Evolutionary conservation across 108 stramenopile genomes (phyloP).

Genomic region (Craspedostauros australis): DNA sequence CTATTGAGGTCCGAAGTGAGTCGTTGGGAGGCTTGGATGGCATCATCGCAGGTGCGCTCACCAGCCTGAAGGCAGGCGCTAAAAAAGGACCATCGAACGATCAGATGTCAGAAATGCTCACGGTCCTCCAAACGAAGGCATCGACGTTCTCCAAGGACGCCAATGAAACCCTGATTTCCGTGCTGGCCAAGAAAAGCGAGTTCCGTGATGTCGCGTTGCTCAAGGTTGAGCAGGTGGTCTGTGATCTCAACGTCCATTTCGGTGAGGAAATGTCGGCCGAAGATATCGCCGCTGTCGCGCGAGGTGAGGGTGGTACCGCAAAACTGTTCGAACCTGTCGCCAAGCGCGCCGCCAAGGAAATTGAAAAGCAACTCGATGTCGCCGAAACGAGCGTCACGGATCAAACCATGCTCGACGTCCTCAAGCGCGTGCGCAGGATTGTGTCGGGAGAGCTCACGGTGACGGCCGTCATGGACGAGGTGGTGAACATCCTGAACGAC

Average conservation of each 20-base stretch:
- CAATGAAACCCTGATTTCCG: constrained; percentile 81
- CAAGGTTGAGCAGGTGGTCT: constrained; percentile 65
- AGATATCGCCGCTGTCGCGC: constrained; percentile 69
- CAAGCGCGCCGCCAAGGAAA: constrained; percentile 71
- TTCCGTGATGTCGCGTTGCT: constrained; percentile 74
- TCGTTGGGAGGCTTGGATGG: constrained; percentile 84
- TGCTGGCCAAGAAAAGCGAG: constrained; percentile 50
- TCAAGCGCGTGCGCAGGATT: constrained; percentile 69
- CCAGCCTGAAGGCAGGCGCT: constrained; percentile 20
- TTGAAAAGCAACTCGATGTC: constrained; percentile 71
- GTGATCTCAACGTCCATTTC: constrained; percentile 62
- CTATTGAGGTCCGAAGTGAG: constrained; percentile 80
- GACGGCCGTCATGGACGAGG: constrained; percentile 61
- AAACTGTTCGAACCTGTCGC: constrained; percentile 83
- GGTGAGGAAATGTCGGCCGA: constrained; percentile 63
- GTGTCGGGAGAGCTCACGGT: constrained; percentile 66
- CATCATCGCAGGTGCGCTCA: constrained; percentile 81
- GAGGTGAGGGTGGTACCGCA: constrained; percentile 74
- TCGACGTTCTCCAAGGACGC: constrained; percentile 46
- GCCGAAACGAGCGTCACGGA: constrained; percentile 65
- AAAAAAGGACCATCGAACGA: constrained; percentile 31
- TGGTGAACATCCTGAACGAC: constrained; percentile 72
- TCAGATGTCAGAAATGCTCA: constrained; percentile 45
- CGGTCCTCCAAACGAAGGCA: constrained; percentile 50
- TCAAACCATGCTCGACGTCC: constrained; percentile 37